Evolutionary conservation across 768 basidiomycete species (phyloP).

Genomic region (Pleurotus pulmonarius): DNA sequence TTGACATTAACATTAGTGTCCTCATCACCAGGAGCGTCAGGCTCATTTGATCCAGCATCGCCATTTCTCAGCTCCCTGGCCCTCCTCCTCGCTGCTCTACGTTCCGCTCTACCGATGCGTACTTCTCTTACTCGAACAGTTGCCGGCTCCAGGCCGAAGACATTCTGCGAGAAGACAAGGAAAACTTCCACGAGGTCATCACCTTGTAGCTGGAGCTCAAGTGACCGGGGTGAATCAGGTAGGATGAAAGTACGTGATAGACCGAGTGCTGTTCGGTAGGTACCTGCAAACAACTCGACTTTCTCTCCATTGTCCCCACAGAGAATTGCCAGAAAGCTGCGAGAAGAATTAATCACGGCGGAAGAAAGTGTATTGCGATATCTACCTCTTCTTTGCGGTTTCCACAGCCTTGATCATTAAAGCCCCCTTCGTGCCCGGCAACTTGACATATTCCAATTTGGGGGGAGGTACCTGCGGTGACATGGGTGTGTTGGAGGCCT

Average conservation of each 20-base stretch:
- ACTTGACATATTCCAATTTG: conserved; percentile 88
- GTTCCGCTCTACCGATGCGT: conserved; percentile 83
- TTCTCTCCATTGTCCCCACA: conserved; percentile 93
- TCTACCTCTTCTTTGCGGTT: conserved; percentile 82
- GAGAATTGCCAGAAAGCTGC: conserved; percentile 86
- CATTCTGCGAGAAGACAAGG: conserved; percentile 86
- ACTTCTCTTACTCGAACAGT: conserved; percentile 95
- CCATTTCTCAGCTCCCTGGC: conserved; percentile 65
- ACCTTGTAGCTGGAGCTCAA: conserved; percentile 87
- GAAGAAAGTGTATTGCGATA: conserved; percentile 7
- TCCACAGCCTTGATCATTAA: conserved; percentile 84
- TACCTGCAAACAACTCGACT: conserved; percentile 90
- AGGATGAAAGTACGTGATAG: conserved; percentile 92
- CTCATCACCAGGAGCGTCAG: conserved; percentile 42
- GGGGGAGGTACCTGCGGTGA: conserved; percentile 63
- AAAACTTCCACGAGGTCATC: conserved; percentile 93
- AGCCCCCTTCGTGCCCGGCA: conserved; percentile 87
- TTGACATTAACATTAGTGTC: conserved; percentile 58
- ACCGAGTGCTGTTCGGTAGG: conserved; percentile 83
- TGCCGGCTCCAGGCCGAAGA: conserved; percentile 89
- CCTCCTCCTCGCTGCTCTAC: conserved; percentile 78
- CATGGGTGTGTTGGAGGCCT: conserved; percentile 24
- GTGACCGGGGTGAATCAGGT: conserved; percentile 83
- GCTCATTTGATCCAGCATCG: conserved; percentile 40
- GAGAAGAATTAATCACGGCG: not conserved